A percentile compares a stretch with the other conserved stretches of the same genome.
phyloP scores from a whole-genome alignment of 73 alveolate genomes.

The Breviolum minutum region DNA sequence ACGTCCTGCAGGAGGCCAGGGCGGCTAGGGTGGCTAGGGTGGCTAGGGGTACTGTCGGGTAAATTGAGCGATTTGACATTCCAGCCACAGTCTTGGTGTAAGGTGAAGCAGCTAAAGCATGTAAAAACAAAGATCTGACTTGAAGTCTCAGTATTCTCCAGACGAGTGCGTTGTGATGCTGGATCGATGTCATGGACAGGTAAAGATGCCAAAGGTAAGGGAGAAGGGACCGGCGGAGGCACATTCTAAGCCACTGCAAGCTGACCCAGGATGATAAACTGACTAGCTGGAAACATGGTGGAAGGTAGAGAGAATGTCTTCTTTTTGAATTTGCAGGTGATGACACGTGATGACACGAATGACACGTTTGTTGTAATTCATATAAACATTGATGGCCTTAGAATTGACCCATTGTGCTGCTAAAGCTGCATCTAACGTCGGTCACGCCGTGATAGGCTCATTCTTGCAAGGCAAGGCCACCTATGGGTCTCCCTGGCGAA shows the following conservation, averaged over 20 bases:
- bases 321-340: background rate
- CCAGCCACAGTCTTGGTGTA: background rate
- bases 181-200: background rate
- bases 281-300: too few relatives aligned
- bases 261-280: too few relatives aligned
- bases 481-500: constrained; percentile 22
- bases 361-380: background rate
- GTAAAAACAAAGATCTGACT: background rate
- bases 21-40: background rate
- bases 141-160: background rate
- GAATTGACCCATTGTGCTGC: background rate
- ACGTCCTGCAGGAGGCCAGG: constrained; percentile 48
- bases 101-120: background rate
- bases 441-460: constrained; percentile 18
- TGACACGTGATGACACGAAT: background rate
- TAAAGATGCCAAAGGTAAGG: constrained; percentile 37
- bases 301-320: background rate
- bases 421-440: too few relatives aligned
- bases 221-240: constrained; percentile 4
- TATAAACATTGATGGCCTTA: background rate
- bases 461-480: constrained; percentile 54
- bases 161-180: background rate
- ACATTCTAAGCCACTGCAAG: background rate
- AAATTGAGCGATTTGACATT: background rate
- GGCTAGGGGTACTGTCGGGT: background rate